Base-by-base conservation (phyloP, 2,329 filamentous ascomycete species). In the Sporothrix inflata region DNA sequence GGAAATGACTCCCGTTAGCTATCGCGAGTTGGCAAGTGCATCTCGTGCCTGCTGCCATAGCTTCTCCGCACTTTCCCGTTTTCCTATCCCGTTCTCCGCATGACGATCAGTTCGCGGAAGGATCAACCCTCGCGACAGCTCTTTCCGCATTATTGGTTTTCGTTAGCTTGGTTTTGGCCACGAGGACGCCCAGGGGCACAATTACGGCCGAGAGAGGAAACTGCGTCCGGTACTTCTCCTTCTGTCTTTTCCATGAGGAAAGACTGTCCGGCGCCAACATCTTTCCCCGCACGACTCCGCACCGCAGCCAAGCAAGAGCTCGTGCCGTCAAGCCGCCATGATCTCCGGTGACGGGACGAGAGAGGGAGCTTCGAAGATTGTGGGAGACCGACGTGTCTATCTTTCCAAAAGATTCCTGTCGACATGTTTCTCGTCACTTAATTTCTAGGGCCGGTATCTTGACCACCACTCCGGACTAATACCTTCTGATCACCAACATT, bases 211-310 rank as follows among this genome's bases (percentile, higher is more conserved):
- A 66, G 61, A 66, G 12, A 49, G 61, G 61, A 66, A 47, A 66
- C 40, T n/a, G 42, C 61, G 61, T 66, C 61, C 61, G 42, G 61
- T 11, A 38, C 1, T 4, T 21, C 6, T 61, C 14, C 45, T 12
- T n/a, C 34, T 34, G 8, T 42, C 14, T 5, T 24, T 11, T 38
- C 24, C 8, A 45, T 16, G 21, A 55, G 68, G 53, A n/a, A 61
- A 70, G 7, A 24, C 16, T 21, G 14, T 38, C 68, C 68, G 68
- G 14, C 68, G 24, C 68, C 68, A 70, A 27, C 67, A 24, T 24
- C 21, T 27, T 19, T 47, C 40, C 68, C 45, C 69, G 45, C 71
- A 45, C 45, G 53, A 38, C 70, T 63, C 57, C 71, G 66, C 71
- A 55, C 21, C 16, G 3, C 57, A 40, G n/a, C n/a, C 24, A 55